Conservation (phyloP, 192 early-diverging fungal genomes). For the Piromyces finnis region DNA sequence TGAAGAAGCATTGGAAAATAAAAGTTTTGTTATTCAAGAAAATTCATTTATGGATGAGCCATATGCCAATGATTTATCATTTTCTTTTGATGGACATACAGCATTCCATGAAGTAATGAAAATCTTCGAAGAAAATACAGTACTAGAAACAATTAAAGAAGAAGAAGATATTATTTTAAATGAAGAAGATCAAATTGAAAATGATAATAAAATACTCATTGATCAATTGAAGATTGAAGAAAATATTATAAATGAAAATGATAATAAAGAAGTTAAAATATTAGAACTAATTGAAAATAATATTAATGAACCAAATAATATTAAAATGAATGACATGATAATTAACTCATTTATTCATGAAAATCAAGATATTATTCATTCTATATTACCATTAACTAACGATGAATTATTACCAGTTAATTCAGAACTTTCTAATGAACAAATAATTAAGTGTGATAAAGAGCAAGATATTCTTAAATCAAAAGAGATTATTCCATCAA, state of each 20-base stretch:
- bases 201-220: not conserved
- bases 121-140: not conserved
- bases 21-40: not conserved
- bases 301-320: not conserved
- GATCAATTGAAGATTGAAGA: not conserved
- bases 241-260: not conserved
- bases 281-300: not conserved
- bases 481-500: too few species aligned
- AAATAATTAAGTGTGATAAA: too few species aligned
- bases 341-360: too few species aligned
- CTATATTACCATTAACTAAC: too few species aligned
- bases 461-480: too few species aligned
- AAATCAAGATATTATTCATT: too few species aligned
- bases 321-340: too few species aligned
- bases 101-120: not conserved
- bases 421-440: too few species aligned
- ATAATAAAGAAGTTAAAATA: not conserved
- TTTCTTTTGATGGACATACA: not conserved
- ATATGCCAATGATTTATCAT: not conserved
- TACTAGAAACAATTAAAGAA: not conserved
- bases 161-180: not conserved
- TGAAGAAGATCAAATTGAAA: too few species aligned
- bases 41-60: not conserved
- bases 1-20: not conserved
- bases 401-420: too few species aligned